Base-by-base conservation (phyloP, 441 rosid genomes). In the Pelargonium myrrhifolium region DNA sequence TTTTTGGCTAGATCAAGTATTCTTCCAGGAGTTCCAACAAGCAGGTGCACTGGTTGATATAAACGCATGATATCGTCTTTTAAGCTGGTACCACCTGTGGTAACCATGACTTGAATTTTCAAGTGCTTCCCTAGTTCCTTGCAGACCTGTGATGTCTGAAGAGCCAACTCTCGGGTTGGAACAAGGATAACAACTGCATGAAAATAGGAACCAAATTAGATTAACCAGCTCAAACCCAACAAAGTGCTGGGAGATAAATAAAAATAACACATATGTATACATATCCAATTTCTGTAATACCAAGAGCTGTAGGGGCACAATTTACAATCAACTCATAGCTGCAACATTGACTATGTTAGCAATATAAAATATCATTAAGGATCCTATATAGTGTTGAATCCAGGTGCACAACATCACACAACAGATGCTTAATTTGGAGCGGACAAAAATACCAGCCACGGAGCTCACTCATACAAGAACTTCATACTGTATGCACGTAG, bases 51-150 rank as follows among this genome's bases (percentile, higher is more conserved):
- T 15, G 98, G 98, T 74, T 93, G 98, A 77, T 91, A 89, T 79
- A 93, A 82, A 42, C 98, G 95, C 98, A 93, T 90, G 65, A 93
- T 90, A 79, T 93, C 98, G 77, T 93, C 98, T 88, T 91, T 93
- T 69, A 93, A 80, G 80, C 97, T 93, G 74, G 98, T 93, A 72
- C 98, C 98, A 17, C 98, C 98, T 5, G 98, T 93, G 65, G 98
- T 93, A 72, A 89, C 97, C 99, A 93, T 93, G 68, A 93, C 92
- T 87, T 91, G 95, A 76, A 93, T 87, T 76, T 93, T 73, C 86
- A 93, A 82, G 81, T 93, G 88, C 82, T 93, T 93, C 64, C 95
- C 97, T 15, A 93, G 90, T 86, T 93, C 99, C 86, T 93, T 93
- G 64, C 99, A 91, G 31, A 93, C 99, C 71, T 93, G 99, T n/a